Base-by-base conservation (phyloP, 163 green algal species). In the Volvox carteri region DNA sequence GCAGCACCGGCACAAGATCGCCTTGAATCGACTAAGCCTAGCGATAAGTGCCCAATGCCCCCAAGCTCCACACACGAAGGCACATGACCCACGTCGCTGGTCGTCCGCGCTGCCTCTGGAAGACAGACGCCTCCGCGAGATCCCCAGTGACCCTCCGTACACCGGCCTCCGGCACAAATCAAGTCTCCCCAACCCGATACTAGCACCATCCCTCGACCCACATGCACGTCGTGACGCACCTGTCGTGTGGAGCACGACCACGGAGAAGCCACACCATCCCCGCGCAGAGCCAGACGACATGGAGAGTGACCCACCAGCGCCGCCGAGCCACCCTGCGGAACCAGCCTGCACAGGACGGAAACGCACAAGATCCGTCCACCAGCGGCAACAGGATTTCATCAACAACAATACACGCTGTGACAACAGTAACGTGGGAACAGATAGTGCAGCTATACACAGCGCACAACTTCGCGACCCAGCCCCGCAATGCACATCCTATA, bases 81-180 rank as follows among this genome's bases (percentile, higher is more conserved):
- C n/a, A n/a, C n/a, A n/a, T n/a, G n/a, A n/a, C n/a, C n/a, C n/a
- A n/a, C n/a, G n/a, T n/a, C n/a, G n/a, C n/a, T n/a, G n/a, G n/a
- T n/a, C n/a, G n/a, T n/a, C n/a, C n/a, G n/a, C n/a, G n/a, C n/a
- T n/a, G n/a, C n/a, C n/a, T n/a, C n/a, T n/a, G n/a, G n/a, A n/a
- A n/a, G n/a, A n/a, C n/a, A 70, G 21, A 30, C 65, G 65, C n/a
- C 65, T 75, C 25, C n/a, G 65, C 33, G 65, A 75, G 65, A 46
- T 75, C 33, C 65, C 65, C 25, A 48, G 65, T 46, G n/a, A 75
- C 65, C 65, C 65, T 28, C n/a, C 65, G n/a, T 75, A 30, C 65
- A 75, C 65, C 8, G 65, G 65, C 65, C n/a, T 75, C 65, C n/a
- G n/a, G n/a, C 65, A 75, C 65, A 75, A 75, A 75, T 42, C 65